Base-by-base conservation (phyloP, 2,329 filamentous ascomycete genomes). In the Stenocarpella maydis region DNA sequence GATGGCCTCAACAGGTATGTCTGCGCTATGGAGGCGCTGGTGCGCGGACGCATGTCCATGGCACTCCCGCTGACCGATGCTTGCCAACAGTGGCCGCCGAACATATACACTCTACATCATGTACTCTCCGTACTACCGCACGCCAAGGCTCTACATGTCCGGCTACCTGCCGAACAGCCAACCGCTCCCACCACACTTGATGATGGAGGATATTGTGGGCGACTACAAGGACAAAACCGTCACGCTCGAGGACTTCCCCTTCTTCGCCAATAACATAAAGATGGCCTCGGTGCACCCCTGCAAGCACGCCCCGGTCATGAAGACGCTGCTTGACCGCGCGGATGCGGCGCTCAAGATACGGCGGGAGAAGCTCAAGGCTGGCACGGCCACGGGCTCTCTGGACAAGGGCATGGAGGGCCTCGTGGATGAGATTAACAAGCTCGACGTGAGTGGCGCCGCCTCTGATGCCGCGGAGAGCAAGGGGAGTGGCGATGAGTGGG, bases 81-180 rank as follows among this genome's bases (percentile, higher is more conserved):
- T 67, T 58, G 14, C 4, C 41, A 26, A 65, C 73, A 97, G 93
- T 69, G 91, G 92, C 66, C 88, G 93, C 64, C 92, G 96, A 74
- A 97, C 93, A n/a, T 99, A 99, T 81, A 97, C 92, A 53, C 91
- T 99, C 74, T 99, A 99, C 86, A 98, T 99, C 77, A 96, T 94
- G 82, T 99, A 99, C 83, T 93, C 95, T 5, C 92, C 95, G 45
- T 98, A 97, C 85, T 99, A 98, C 83, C 92, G 94, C 74, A 98
- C 96, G 4, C 96, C 96, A 0, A 93, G 96, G 41, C 89, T 98
- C 76, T 99, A 98, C 81, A 90, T 99, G 58, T 97, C 94, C 0
- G 96, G 96, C 76, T 98, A 98, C 81, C 84, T 89, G 15, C 87
- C 92, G 31, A 88, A 89, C 69, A 93, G 93, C 34, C 92, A 94